Evolutionary conservation across 2,329 filamentous ascomycete species (phyloP).

Genomic region (Trichoderma sp.): DNA sequence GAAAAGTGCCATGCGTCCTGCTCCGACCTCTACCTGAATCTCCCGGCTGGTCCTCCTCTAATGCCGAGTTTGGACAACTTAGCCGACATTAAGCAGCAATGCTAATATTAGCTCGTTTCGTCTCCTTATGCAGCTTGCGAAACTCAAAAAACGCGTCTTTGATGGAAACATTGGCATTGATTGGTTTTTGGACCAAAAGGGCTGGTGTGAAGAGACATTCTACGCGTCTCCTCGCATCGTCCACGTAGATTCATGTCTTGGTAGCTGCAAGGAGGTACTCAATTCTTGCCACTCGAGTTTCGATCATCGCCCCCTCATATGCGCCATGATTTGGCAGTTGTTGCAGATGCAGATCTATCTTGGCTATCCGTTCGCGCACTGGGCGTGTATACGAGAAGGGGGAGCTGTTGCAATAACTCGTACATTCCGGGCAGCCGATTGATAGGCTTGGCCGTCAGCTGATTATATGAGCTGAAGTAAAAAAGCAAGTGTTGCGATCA

Average conservation of each 20-base stretch:
- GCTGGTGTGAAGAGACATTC: not conserved
- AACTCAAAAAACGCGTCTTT: conserved; percentile 8
- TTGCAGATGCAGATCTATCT: conserved; percentile 13
- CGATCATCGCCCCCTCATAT: not conserved
- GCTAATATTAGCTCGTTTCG: conserved; percentile 17
- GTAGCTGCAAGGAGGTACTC: not conserved
- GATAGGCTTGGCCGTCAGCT: conserved; percentile 14
- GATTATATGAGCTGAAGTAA: not conserved
- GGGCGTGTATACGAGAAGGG: not conserved
- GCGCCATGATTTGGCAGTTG: not conserved
- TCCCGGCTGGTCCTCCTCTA: conserved; percentile 5
- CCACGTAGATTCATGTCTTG: not conserved
- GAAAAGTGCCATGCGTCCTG: not conserved
- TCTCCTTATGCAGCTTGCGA: conserved; percentile 8
- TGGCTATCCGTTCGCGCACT: conserved; percentile 1
- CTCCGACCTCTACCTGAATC: not conserved
- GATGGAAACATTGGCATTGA: not conserved
- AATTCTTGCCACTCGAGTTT: not conserved
- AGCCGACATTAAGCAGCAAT: conserved; percentile 12
- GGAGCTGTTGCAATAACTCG: not conserved
- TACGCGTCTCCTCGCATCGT: conserved; percentile 4
- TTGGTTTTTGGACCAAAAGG: not conserved
- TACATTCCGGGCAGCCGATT: conserved; percentile 1
- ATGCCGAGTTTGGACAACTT: conserved; percentile 5
- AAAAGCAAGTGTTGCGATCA: conserved; percentile 11